Evolutionary conservation across 1,284 basidiomycete species (phyloP).

Genomic region (Cystobasidium pallidum): DNA sequence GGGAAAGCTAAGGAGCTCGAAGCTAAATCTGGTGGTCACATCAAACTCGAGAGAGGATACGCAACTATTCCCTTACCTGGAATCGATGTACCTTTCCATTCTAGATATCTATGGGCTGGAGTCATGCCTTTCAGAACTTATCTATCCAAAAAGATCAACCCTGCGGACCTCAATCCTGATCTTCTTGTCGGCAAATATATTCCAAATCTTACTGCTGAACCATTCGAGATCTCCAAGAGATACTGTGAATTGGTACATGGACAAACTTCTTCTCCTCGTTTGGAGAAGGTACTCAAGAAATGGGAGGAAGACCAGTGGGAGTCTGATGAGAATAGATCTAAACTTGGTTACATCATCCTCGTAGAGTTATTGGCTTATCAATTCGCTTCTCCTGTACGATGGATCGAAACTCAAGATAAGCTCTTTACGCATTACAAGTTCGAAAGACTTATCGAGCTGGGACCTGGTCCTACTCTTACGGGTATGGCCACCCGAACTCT

Average conservation of each 20-base stretch:
- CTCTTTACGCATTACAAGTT: slow-evolving; percentile 88
- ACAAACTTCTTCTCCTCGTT: slow-evolving; percentile 72
- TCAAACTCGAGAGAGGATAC: slow-evolving; percentile 93
- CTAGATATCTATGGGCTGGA: slow-evolving; percentile 96
- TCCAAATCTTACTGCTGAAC: slow-evolving; percentile 92
- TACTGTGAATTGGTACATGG: slow-evolving; percentile 95
- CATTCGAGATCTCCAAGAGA: slow-evolving; percentile 84
- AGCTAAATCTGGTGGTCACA: slow-evolving; percentile 80
- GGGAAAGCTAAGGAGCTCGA: slow-evolving; percentile 72
- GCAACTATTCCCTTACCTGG: slow-evolving; percentile 85
- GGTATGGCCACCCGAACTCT: slow-evolving; percentile 94
- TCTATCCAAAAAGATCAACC: slow-evolving; percentile 96
- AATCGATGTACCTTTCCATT: slow-evolving; percentile 99
- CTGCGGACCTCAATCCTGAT: slow-evolving; percentile 85
- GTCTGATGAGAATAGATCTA: slow-evolving; percentile 77
- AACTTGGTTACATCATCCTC: slow-evolving; percentile 90
- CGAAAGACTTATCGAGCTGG: slow-evolving; percentile 92
- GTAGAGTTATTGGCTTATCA: slow-evolving; percentile 97
- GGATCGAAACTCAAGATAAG: slow-evolving; percentile 98
- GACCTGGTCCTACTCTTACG: slow-evolving; percentile 92
- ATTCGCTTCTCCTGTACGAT: slow-evolving; percentile 83
- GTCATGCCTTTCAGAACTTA: slow-evolving; percentile 96
- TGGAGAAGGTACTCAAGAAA: slow-evolving; percentile 86
- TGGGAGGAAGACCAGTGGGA: slow-evolving; percentile 95
- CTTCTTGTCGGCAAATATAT: slow-evolving; percentile 93